These are phyloP conservation scores for Microstroma glucosiphilum DNA, from an alignment of 1,284 basidiomycete species.

Conservation along the genomic window DNA sequence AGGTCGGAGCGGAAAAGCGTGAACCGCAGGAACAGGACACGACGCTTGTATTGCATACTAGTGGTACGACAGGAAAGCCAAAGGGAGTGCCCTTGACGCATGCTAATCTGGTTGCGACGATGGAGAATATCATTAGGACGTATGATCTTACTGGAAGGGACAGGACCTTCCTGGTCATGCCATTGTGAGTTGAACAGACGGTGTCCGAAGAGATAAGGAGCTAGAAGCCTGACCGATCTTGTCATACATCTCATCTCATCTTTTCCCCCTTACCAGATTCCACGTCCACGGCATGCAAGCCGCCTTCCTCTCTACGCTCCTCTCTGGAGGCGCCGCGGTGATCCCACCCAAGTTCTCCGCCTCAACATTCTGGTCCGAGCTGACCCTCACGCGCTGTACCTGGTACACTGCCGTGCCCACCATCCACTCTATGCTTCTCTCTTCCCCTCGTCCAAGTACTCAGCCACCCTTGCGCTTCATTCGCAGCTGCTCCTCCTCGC, in stretches of 20 bases:
- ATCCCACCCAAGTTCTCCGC: slow-evolving; percentile 61
- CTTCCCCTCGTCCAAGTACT: slow-evolving; percentile 49
- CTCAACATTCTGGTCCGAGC: slow-evolving; percentile 60
- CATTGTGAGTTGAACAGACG: slow-evolving; percentile 49
- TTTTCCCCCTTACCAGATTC: slow-evolving; percentile 47
- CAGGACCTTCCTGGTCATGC: slow-evolving; percentile 61
- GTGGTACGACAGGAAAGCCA: slow-evolving; percentile 61
- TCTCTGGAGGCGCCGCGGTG: slow-evolving; percentile 60
- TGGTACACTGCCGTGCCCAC: slow-evolving; percentile 54
- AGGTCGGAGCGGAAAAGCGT: slow-evolving; percentile 8
- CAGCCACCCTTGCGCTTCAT: slow-evolving; percentile 55
- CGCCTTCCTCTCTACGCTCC: slow-evolving; percentile 61
- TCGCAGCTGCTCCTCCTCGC: slow-evolving; percentile 54
- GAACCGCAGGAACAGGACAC: slow-evolving; percentile 32
- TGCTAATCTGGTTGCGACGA: slow-evolving; percentile 60
- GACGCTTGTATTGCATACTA: slow-evolving; percentile 59
- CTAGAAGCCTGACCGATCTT: not conserved
- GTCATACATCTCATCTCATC: not conserved
- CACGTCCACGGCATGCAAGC: slow-evolving; percentile 64
- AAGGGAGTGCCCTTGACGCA: slow-evolving; percentile 61
- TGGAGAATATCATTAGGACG: slow-evolving; percentile 53
- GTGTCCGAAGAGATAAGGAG: not conserved
- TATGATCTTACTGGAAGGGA: slow-evolving; percentile 57
- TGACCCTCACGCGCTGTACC: slow-evolving; percentile 41
- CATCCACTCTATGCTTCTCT: slow-evolving; percentile 56